A percentile compares a stretch with the other conserved stretches of the same genome.
Evolutionary conservation across 345 rosid species (phyloP).

Genomic region (Dovyalis caffra): DNA sequence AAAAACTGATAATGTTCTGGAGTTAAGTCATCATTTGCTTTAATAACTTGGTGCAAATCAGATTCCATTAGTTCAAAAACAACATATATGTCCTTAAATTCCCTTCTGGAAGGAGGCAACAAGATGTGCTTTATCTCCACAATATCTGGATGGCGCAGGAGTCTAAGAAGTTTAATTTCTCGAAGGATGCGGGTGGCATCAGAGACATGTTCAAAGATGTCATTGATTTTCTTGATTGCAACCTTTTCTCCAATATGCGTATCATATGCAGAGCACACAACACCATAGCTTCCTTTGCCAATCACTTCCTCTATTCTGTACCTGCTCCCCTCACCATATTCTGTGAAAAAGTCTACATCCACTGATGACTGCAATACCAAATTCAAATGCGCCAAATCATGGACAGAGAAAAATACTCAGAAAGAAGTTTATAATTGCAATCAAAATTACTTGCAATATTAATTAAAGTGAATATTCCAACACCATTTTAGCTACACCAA

Average conservation of each 20-base stretch:
- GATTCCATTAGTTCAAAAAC: slow-evolving; percentile 94
- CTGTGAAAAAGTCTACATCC: slow-evolving; percentile 86
- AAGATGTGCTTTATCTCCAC: slow-evolving; percentile 93
- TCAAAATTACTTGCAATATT: background rate
- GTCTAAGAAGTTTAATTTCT: slow-evolving; percentile 84
- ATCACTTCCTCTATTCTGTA: slow-evolving; percentile 87
- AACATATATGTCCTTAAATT: slow-evolving; percentile 81
- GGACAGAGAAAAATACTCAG: background rate
- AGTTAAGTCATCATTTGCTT: slow-evolving; percentile 90
- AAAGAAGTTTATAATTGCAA: background rate
- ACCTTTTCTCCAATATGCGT: slow-evolving; percentile 81
- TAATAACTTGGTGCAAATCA: slow-evolving; percentile 89
- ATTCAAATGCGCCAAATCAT: background rate
- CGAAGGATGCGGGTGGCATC: slow-evolving; percentile 93
- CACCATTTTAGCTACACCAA: background rate
- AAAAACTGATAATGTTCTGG: slow-evolving; percentile 91
- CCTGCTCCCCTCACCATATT: slow-evolving; percentile 89
- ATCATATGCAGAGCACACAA: slow-evolving; percentile 84
- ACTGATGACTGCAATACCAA: slow-evolving; percentile 59
- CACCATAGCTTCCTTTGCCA: slow-evolving; percentile 95
- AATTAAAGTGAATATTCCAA: background rate
- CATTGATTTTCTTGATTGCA: slow-evolving; percentile 87
- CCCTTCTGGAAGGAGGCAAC: slow-evolving; percentile 87
- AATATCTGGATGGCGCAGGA: slow-evolving; percentile 85
- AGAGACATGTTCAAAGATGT: slow-evolving; percentile 87